These are phyloP conservation scores for Backusella psychrophila DNA, from an alignment of 192 early-diverging fungal genomes.

Conservation along the genomic window DNA sequence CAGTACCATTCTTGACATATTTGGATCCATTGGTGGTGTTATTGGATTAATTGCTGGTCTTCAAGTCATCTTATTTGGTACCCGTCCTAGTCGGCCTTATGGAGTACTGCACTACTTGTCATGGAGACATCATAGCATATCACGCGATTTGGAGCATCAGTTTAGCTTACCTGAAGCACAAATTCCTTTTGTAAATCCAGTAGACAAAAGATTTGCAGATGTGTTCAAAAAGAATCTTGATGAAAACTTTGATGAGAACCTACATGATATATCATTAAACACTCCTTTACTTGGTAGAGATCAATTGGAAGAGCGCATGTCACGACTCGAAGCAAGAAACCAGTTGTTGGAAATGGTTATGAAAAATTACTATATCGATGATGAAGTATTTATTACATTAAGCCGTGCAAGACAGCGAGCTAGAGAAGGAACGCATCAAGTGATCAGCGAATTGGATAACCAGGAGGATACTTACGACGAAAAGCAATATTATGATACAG, in stretches of 20 bases:
- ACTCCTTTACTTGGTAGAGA: not conserved
- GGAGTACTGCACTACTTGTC: not conserved
- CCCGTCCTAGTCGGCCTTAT: not conserved
- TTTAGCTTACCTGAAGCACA: not conserved
- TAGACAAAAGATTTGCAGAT: not conserved
- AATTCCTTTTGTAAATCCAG: not conserved
- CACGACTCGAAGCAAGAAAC: not conserved
- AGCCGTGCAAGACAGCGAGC: not conserved
- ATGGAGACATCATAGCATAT: not conserved
- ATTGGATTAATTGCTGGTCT: conserved; percentile 9
- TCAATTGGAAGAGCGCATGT: not conserved
- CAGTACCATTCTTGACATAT: not conserved
- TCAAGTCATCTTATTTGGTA: conserved; percentile 9
- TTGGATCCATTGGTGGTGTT: conserved; percentile 18
- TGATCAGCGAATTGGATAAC: not conserved
- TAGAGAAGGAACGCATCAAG: not conserved
- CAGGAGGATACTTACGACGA: not conserved
- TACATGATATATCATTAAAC: not conserved
- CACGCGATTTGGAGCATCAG: not conserved
- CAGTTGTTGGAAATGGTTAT: not conserved
- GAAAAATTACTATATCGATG: not conserved
- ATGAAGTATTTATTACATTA: not conserved
- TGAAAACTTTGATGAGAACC: not conserved
- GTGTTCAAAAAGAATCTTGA: not conserved
- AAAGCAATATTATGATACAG: not conserved